phyloP scores from a whole-genome alignment of 2,329 filamentous ascomycete genomes.

The Daldinia sp. region DNA sequence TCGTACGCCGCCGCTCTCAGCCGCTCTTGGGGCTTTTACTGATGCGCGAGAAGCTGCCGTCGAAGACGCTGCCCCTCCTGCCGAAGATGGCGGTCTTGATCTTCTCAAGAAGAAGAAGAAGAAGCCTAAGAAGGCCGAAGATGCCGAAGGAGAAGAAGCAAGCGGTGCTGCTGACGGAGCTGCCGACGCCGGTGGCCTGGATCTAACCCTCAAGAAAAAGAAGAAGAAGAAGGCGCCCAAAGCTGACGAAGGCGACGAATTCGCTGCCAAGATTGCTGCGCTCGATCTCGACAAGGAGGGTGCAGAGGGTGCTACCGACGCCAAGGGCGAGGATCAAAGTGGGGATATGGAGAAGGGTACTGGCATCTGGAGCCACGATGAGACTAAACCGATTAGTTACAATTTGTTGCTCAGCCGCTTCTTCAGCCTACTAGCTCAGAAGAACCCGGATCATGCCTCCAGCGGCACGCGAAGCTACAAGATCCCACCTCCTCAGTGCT shows the following conservation, averaged over 20 bases:
- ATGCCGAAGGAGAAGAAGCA: slow-evolving; percentile 61
- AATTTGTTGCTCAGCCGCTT: slow-evolving; percentile 88
- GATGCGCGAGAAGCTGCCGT: slow-evolving; percentile 59
- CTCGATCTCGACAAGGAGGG: slow-evolving; percentile 74
- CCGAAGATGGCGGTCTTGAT: slow-evolving; percentile 71
- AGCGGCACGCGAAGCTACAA: slow-evolving; percentile 96
- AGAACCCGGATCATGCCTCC: slow-evolving; percentile 95
- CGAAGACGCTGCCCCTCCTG: slow-evolving; percentile 51
- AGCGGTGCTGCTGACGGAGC: slow-evolving; percentile 68
- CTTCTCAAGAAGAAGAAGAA: slow-evolving; percentile 83
- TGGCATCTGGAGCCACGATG: slow-evolving; percentile 89
- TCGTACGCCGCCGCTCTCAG: slow-evolving; percentile 71
- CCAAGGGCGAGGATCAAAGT: slow-evolving; percentile 66
- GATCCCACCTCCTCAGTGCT: slow-evolving; percentile 97
- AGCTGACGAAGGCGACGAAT: slow-evolving; percentile 63
- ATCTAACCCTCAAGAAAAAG: slow-evolving; percentile 89
- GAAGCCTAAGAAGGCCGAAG: slow-evolving; percentile 68
- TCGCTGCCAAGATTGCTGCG: slow-evolving; percentile 71
- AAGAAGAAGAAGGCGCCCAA: slow-evolving; percentile 63
- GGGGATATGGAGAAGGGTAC: slow-evolving; percentile 90
- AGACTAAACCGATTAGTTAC: slow-evolving; percentile 83
- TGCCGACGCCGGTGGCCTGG: slow-evolving; percentile 68
- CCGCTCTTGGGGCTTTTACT: slow-evolving; percentile 68
- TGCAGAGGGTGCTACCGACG: slow-evolving; percentile 59
- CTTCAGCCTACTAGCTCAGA: slow-evolving; percentile 92